Evolutionary conservation across 1,284 basidiomycete genomes (phyloP).

Genomic region (Tilletiaria anomala): DNA sequence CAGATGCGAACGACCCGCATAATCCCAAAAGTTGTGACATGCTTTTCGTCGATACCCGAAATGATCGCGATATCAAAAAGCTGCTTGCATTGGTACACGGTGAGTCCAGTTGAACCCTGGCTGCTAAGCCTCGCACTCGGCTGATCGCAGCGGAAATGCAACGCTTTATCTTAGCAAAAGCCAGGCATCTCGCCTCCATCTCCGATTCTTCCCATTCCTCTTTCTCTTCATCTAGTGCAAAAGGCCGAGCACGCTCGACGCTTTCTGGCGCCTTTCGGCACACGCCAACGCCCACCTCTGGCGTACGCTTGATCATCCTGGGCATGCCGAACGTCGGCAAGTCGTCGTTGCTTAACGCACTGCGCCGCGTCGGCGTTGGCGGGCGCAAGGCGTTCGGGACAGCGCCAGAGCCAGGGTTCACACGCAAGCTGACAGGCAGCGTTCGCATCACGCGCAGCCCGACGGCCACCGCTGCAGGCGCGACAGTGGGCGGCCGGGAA

Average conservation of each 20-base stretch:
- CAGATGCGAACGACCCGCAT: no score
- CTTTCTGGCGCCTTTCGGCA: constrained; percentile 34
- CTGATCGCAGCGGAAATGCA: no score
- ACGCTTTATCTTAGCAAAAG: no score
- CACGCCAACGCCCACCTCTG: constrained; percentile 33
- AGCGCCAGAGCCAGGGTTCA: constrained; percentile 56
- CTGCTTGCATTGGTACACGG: constrained; percentile 41
- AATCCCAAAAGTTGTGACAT: no score
- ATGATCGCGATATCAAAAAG: constrained; percentile 42
- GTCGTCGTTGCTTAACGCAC: constrained; percentile 76
- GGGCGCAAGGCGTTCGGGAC: constrained; percentile 73
- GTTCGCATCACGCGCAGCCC: constrained; percentile 35
- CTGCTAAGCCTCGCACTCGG: no score
- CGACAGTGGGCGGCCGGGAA: not conserved
- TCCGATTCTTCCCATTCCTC: no score
- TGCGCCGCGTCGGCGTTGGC: constrained; percentile 72
- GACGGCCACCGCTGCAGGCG: no score
- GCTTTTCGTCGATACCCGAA: constrained; percentile 45
- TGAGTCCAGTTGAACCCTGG: no score
- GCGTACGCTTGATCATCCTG: constrained; percentile 29
- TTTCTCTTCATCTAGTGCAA: no score
- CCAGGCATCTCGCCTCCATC: no score
- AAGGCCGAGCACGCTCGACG: no score
- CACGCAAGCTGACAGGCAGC: constrained; percentile 34
- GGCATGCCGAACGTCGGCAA: constrained; percentile 99